phyloP scores from a whole-genome alignment of 352 stramenopile species.

The Globisporangium echinulatum region DNA sequence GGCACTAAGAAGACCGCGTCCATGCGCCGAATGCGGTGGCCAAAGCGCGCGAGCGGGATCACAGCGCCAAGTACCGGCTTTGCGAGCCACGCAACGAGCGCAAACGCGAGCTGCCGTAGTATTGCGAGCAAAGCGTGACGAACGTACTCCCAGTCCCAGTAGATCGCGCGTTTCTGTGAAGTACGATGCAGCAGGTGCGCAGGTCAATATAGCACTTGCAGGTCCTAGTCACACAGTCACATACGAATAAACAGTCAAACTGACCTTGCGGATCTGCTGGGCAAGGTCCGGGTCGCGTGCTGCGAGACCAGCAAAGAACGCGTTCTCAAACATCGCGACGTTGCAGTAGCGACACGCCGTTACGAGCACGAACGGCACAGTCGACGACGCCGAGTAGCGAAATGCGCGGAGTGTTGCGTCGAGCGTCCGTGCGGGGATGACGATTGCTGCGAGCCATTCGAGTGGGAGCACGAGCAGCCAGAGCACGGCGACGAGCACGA shows the following conservation, averaged over 20 bases:
- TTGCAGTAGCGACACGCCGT: constrained; percentile 48
- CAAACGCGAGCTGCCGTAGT: constrained; percentile 43
- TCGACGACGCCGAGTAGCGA: constrained; percentile 40
- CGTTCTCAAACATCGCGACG: constrained; percentile 60
- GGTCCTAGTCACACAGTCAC: too few species aligned
- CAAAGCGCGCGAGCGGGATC: constrained; percentile 7
- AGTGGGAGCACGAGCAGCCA: constrained; percentile 46
- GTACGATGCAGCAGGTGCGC: background rate
- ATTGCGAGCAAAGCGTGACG: constrained; percentile 39
- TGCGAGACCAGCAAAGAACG: constrained; percentile 58
- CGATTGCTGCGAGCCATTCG: constrained; percentile 46
- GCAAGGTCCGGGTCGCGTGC: constrained; percentile 34
- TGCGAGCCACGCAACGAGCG: constrained; percentile 38
- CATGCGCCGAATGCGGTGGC: constrained; percentile 50
- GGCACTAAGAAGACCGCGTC: constrained; percentile 53
- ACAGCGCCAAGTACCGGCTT: constrained; percentile 1
- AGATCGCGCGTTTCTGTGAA: constrained; percentile 45
- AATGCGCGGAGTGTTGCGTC: constrained; percentile 43
- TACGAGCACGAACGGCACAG: constrained; percentile 51
- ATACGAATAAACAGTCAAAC: background rate
- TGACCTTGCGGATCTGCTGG: constrained; percentile 32
- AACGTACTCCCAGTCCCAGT: constrained; percentile 73
- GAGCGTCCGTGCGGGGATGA: constrained; percentile 32
- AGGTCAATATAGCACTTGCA: too few species aligned
- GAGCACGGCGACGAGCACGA: constrained; percentile 43